Evolutionary conservation across 257 asterid species (phyloP).

Genomic region (Solanum okadae): DNA sequence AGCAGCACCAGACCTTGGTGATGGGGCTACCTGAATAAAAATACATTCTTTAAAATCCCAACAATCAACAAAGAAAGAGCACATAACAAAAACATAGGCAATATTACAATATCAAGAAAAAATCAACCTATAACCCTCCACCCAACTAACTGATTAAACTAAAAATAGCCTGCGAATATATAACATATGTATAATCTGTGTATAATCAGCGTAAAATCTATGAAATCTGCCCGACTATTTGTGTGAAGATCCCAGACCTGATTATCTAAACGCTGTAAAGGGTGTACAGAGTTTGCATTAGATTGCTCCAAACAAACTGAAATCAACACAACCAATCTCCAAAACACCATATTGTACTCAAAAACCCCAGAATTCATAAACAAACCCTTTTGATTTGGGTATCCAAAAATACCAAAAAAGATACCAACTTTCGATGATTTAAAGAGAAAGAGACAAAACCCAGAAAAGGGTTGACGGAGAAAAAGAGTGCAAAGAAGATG

Average conservation of each 20-base stretch:
- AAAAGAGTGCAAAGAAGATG: constrained; percentile 3
- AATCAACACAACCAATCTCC: background rate
- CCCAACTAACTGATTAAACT: background rate
- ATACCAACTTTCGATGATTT: background rate
- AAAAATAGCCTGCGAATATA: background rate
- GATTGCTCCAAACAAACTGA: background rate
- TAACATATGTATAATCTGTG: background rate
- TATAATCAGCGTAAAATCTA: background rate
- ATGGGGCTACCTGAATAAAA: background rate
- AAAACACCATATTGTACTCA: background rate
- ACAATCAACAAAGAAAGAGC: background rate
- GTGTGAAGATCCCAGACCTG: background rate
- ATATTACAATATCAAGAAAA: background rate
- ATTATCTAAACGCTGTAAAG: background rate
- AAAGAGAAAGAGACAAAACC: background rate
- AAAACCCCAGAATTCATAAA: background rate
- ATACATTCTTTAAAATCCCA: background rate
- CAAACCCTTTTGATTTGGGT: background rate
- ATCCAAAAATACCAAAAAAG: background rate
- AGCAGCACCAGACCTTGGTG: background rate
- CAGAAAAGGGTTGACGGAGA: constrained; percentile 23
- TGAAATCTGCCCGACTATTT: background rate
- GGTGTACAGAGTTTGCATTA: background rate
- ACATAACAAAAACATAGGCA: background rate
- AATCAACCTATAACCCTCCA: background rate